phyloP scores from a whole-genome alignment of 441 rosid species.

The Pelargonium cotyledonis region DNA sequence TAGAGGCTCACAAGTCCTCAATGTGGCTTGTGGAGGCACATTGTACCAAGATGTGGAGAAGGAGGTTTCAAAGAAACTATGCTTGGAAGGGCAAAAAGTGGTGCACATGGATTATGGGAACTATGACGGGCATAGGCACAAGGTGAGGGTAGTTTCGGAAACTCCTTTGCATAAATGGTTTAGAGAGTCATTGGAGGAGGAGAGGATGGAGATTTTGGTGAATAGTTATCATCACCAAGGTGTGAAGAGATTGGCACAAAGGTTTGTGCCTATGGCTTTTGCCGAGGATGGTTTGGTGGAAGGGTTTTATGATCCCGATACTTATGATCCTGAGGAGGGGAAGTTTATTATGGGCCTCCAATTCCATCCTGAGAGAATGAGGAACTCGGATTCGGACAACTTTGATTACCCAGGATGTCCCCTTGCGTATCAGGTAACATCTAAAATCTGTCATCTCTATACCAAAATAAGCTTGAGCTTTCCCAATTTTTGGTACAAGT shows the following conservation, averaged over 20 bases:
- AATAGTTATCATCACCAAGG: slow-evolving; percentile 92
- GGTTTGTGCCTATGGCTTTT: slow-evolving; percentile 73
- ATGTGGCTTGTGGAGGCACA: slow-evolving; percentile 79
- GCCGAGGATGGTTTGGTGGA: slow-evolving; percentile 71
- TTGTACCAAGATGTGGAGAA: slow-evolving; percentile 65
- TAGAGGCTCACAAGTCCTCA: slow-evolving; percentile 79
- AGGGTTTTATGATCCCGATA: slow-evolving; percentile 66
- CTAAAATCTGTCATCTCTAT: not conserved
- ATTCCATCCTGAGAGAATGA: slow-evolving; percentile 83
- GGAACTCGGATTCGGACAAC: slow-evolving; percentile 39
- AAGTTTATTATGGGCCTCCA: slow-evolving; percentile 79
- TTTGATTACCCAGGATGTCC: slow-evolving; percentile 80
- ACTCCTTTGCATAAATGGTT: slow-evolving; percentile 52
- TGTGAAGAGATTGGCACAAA: slow-evolving; percentile 56
- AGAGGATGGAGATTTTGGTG: slow-evolving; percentile 49
- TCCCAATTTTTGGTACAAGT: not conserved
- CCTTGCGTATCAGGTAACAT: slow-evolving; percentile 55
- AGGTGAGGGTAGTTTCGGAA: slow-evolving; percentile 29
- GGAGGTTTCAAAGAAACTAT: slow-evolving; percentile 31
- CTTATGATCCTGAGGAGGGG: slow-evolving; percentile 51
- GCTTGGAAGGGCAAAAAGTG: slow-evolving; percentile 20
- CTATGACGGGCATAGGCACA: slow-evolving; percentile 50
- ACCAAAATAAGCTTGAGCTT: not conserved
- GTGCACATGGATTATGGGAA: slow-evolving; percentile 39
- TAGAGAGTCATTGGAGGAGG: slow-evolving; percentile 31